Evolutionary conservation across 192 early-diverging fungal species (phyloP), one percentile per base, ranked within the genome.

Genomic region (Entomortierella parvispora): DNA sequence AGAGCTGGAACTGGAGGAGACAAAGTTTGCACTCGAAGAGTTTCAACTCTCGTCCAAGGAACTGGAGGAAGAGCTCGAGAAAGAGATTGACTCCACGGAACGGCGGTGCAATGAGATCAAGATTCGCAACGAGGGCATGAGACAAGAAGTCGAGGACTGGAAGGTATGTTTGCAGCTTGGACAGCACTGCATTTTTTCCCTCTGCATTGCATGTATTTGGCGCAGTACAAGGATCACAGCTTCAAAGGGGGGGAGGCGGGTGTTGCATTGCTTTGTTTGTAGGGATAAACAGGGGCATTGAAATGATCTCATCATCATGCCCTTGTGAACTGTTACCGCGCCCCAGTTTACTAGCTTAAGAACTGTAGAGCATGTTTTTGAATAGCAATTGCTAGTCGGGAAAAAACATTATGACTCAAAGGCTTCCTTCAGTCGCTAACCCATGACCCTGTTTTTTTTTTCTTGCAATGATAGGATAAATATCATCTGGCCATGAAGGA

Each of bases 41-140:
- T 91, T 89, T 56, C 86, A 89, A 74, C 69, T 75, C 3, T 87
- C 90, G 34, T 92, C 91, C 9, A 80, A 87, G 32, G 92, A 92
- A 68, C 75, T 92, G 1, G 91, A 92, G 70, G 82, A 87, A 53
- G 92, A 94, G 57, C 72, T 94, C 2, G 90, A 92, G 53, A 84
- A 85, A 54, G 92, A 94, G 55, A 84, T 92, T 22, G 86, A 87
- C 26, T 86, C 87, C 26, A 83, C 91, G 1, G 92, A 94, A 65
- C 86, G 87, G 40, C 71, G 74, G 6, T 87, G 85, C 50, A 81
- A 81, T 26, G 91, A 94, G 14, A 69, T 94, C 31, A 89, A 88
- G 60, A 60, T 82, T 20, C 87, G 85, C 50, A 89, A 90, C 72
- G 90, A 93, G 70, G 62, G 71, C 26, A 87, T 85, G 68, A 85